These are phyloP conservation scores for Pelargonium fulgidum DNA, from an alignment of 441 rosid genomes.

Conservation along the genomic window DNA sequence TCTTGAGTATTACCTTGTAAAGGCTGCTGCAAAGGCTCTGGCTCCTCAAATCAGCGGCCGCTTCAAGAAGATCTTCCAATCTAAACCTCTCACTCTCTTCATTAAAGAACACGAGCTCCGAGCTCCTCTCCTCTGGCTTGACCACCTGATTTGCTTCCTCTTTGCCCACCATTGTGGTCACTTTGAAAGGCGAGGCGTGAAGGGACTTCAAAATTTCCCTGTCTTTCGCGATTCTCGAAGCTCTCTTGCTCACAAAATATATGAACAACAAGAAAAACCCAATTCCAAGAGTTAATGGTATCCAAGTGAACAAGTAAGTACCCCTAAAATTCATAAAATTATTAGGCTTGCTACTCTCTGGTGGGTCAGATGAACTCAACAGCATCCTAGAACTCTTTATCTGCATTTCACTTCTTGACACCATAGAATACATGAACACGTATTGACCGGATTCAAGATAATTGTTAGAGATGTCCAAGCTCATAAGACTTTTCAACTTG, in stretches of 20 bases:
- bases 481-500: too few relatives aligned
- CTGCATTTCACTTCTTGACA: too few relatives aligned
- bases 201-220: conserved; percentile 26
- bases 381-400: neutral
- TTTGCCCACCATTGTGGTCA: neutral
- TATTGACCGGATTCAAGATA: too few relatives aligned
- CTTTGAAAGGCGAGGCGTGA: conserved; percentile 24
- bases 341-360: too few relatives aligned
- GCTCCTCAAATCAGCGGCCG: conserved; percentile 43
- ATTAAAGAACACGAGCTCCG: conserved; percentile 44
- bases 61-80: conserved; percentile 48
- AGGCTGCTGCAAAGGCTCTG: conserved; percentile 43
- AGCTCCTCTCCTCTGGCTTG: conserved; percentile 23
- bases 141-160: conserved; percentile 15
- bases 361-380: neutral
- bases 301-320: neutral
- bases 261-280: conserved; percentile 17
- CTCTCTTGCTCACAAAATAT: conserved; percentile 21
- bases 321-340: too few relatives aligned
- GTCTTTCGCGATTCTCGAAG: conserved; percentile 21
- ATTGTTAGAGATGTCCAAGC: too few relatives aligned
- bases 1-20: conserved; percentile 42
- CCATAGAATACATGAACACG: too few relatives aligned
- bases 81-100: conserved; percentile 40
- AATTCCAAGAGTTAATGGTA: conserved; percentile 24